Conservation (phyloP, 1,284 basidiomycete species). For the Melampsora larici-populina region DNA sequence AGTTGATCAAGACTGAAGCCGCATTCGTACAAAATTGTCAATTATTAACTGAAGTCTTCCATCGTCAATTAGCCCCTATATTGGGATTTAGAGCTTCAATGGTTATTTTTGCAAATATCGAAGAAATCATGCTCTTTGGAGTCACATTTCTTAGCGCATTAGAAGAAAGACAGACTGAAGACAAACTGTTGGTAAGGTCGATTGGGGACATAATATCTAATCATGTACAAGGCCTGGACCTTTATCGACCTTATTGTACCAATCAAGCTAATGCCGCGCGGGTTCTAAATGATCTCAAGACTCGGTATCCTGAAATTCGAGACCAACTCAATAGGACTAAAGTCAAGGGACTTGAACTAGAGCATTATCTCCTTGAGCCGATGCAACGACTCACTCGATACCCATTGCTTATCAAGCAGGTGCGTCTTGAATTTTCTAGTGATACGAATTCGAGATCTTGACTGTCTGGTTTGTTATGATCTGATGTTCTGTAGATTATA, state of each 20-base stretch:
- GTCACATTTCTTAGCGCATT: conserved; percentile 35
- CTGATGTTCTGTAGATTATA: conserved; percentile 16
- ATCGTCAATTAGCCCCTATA: conserved; percentile 5
- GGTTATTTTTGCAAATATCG: conserved; percentile 38
- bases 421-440: neutral
- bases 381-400: conserved; percentile 43
- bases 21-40: conserved; percentile 37
- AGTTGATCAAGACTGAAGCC: conserved; percentile 39
- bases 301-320: neutral
- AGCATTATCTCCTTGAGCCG: conserved; percentile 39
- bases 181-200: neutral
- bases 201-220: conserved; percentile 24
- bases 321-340: conserved; percentile 7
- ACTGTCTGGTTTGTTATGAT: neutral
- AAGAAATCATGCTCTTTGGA: conserved; percentile 40
- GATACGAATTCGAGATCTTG: neutral
- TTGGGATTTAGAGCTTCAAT: conserved; percentile 3
- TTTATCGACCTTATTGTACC: conserved; percentile 38
- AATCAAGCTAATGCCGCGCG: conserved; percentile 37
- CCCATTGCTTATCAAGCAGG: conserved; percentile 38
- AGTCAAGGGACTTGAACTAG: conserved; percentile 39
- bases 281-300: conserved; percentile 14
- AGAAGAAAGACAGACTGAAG: conserved; percentile 8
- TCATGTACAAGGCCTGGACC: conserved; percentile 28
- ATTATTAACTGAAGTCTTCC: conserved; percentile 28